A percentile compares a stretch with the other conserved stretches of the same genome.
phyloP scores from a whole-genome alignment of 805 yeast genomes.

The Metschnikowia peoriensis region DNA sequence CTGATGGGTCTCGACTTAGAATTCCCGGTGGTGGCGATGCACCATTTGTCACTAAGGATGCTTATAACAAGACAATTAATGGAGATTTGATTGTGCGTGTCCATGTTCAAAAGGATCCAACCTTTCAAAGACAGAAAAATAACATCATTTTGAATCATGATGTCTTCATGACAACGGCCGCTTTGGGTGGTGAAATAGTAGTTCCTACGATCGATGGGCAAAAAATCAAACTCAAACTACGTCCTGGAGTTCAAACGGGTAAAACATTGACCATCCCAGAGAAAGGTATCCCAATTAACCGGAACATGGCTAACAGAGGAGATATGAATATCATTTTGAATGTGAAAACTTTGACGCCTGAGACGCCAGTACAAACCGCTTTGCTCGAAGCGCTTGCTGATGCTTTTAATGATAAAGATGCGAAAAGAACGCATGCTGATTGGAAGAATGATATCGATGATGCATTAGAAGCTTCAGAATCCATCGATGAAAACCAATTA shows the following conservation, averaged over 20 bases:
- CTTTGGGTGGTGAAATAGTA: conserved; percentile 86
- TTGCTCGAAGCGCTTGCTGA: conserved; percentile 93
- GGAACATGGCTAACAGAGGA: conserved; percentile 61
- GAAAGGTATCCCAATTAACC: conserved; percentile 76
- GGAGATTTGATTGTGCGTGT: conserved; percentile 90
- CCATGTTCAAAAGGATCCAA: conserved; percentile 70
- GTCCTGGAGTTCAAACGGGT: conserved; percentile 82
- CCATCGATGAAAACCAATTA: conserved; percentile 32
- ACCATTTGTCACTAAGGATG: conserved; percentile 71
- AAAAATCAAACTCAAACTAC: conserved; percentile 70
- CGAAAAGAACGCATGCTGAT: conserved; percentile 61
- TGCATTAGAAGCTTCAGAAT: conserved; percentile 17
- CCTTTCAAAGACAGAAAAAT: conserved; percentile 63
- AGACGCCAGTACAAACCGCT: conserved; percentile 81
- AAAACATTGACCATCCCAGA: conserved; percentile 73
- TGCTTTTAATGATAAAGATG: conserved; percentile 75
- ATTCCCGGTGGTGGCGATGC: conserved; percentile 89
- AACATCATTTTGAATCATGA: conserved; percentile 64
- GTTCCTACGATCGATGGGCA: conserved; percentile 90
- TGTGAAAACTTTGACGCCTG: conserved; percentile 71
- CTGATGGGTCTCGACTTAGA: conserved; percentile 81
- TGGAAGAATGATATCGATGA: conserved; percentile 36
- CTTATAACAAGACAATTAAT: conserved; percentile 63
- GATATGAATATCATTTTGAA: conserved; percentile 73
- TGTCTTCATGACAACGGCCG: conserved; percentile 93